Base-by-base conservation (phyloP, 1,284 basidiomycete genomes). In the Paramarasmius palmivorus region DNA sequence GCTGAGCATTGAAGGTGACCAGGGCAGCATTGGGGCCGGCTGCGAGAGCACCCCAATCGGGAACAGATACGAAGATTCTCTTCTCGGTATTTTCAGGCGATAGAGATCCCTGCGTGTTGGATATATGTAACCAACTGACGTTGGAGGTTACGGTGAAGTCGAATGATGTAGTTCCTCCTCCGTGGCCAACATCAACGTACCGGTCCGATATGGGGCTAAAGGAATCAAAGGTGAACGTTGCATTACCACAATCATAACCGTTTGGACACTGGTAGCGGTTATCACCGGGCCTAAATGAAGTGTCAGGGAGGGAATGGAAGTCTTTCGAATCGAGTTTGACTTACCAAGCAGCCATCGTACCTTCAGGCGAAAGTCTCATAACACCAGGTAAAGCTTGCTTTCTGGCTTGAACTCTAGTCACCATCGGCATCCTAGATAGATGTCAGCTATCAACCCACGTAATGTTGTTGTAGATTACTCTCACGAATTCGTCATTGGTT, bases 321-420 rank as follows among this genome's bases (percentile, higher is more conserved):
- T 5, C 49, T 55, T 5, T 52, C 42, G 14, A 2, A 46, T 15
- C 23, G 22, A 10, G 39, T 15, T 4, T 22, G 39, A 46, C n/a
- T 55, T 60, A 82, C 84, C 82, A 86, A 52, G 82, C 77, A 38
- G 76, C 84, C 2, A 71, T 59, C n/a, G 75, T 81, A 15, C 82
- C 79, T 69, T 89, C 86, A 0, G 82, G 78, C 1, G 76, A 75
- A 51, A 86, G 76, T 20, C 86, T 69, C 79, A 88, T 86, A 2
- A 78, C 74, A 15, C 83, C 81, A 34, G 82, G 68, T 3, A 87
- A 68, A 0, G 78, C 79, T 60, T 80, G 77, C 61, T 85, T 86
- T 56, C 73, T 77, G 12, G 73, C 62, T 57, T 83, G 82, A 2
- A 86, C 76, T n/a, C 77, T 73, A 35, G 77, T 78, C 15, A 85